These are phyloP conservation scores for Funneliformis geosporum DNA, from an alignment of 192 early-diverging fungal species.

Conservation along the genomic window DNA sequence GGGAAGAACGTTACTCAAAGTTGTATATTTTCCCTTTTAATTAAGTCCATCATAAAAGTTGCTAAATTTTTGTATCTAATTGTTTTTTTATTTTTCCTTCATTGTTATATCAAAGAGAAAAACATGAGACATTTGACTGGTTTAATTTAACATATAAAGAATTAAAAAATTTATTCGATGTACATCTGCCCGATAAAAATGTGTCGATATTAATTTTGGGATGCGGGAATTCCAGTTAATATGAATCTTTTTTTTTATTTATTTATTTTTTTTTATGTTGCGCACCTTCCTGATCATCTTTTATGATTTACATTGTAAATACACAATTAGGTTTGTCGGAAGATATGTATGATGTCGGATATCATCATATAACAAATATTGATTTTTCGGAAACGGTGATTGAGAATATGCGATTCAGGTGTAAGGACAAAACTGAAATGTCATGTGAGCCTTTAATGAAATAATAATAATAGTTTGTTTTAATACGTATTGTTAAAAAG, in stretches of 20 bases:
- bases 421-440: constrained; percentile 54
- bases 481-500: no score
- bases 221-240: constrained; percentile 77
- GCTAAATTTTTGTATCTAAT: background rate
- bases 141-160: constrained; percentile 77
- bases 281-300: background rate
- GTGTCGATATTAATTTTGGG: constrained; percentile 80
- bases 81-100: no score
- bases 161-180: constrained; percentile 60
- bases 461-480: no score
- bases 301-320: background rate
- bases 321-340: constrained; percentile 58
- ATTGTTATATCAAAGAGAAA: constrained; percentile 42
- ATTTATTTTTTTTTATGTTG: background rate
- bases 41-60: background rate
- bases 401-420: constrained; percentile 67
- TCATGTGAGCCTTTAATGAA: constrained; percentile 45
- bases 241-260: background rate
- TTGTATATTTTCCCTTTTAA: background rate
- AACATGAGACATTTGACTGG: constrained; percentile 76
- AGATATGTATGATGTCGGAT: constrained; percentile 80
- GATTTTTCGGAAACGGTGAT: constrained; percentile 83
- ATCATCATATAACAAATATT: constrained; percentile 72
- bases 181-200: constrained; percentile 54
- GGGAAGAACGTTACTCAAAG: background rate